Evolutionary conservation across 1,284 basidiomycete species (phyloP), one percentile per base, ranked within the genome.

Genomic region (Malassezia dermatis): DNA sequence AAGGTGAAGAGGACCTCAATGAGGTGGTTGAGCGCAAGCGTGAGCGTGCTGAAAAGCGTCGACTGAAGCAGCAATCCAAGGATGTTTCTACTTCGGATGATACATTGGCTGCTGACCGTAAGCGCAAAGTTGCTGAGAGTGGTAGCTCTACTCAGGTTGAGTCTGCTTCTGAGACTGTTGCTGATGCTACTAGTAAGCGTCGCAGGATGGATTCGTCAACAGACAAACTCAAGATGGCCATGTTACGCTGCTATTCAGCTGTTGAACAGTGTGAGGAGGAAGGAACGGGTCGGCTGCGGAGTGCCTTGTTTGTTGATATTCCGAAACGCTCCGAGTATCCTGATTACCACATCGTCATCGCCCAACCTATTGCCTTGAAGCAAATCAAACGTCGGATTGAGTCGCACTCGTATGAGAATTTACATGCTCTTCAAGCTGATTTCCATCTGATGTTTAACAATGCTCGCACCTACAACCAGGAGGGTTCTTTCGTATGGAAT

Each of bases 401-500:
- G 58, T 80, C 81, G 55, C 80, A 81, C 34, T 80, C 82, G 53
- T 88, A 90, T 79, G 88, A 88, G 77, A 83, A 78, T 40, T 83
- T 90, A 40, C 78, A 81, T 31, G 78, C 81, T 46, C 90, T 85
- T 78, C 80, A 81, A 50, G 82, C 83, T 47, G 91, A 96, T 76
- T 88, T 88, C 81, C 74, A 77, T 59, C 81, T 89, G 48, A 89
- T 96, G 85, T 93, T 93, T 76, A 80, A 82, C 73, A 98, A 98
- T 71, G 91, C 93, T 4, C 82, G 86, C 68, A 70, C 65, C 27
- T 73, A 72, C 62, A 69, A 75, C 48, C 67, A 70, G 44, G 69
- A 75, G 88, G 91, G 75, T 49, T 89, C 87, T 0, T 86, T 88
- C 84, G 90, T 96, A 27, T 94, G 89, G 77, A 81, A 87, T 62